A percentile compares a stretch with the other conserved stretches of the same genome.
phyloP scores from a whole-genome alignment of 352 stramenopile genomes.

The Phytophthora idaei region DNA sequence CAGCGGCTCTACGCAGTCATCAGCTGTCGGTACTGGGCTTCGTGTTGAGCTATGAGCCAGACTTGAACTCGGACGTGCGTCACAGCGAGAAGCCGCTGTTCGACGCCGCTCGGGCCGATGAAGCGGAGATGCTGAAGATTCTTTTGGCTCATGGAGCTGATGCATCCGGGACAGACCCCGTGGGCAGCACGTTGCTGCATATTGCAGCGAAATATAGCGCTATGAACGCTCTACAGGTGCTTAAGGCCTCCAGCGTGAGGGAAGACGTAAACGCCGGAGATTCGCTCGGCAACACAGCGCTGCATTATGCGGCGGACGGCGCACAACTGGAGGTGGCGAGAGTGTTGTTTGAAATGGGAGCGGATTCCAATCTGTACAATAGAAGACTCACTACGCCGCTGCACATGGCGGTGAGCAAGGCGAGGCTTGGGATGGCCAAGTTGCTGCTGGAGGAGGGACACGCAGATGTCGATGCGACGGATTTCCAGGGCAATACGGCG shows the following conservation, averaged over 20 bases:
- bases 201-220: slow-evolving; percentile 42
- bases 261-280: slow-evolving; percentile 36
- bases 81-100: slow-evolving; percentile 42
- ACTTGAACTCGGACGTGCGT: slow-evolving; percentile 34
- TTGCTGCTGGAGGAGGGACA: slow-evolving; percentile 34
- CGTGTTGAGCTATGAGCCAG: slow-evolving; percentile 39
- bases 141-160: slow-evolving; percentile 35
- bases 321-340: slow-evolving; percentile 17
- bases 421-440: slow-evolving; percentile 25
- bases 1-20: slow-evolving; percentile 31
- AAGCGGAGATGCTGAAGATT: slow-evolving; percentile 34
- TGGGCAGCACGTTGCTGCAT: slow-evolving; percentile 39
- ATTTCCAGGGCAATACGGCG: slow-evolving; percentile 38
- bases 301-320: slow-evolving; percentile 41
- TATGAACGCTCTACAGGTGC: slow-evolving; percentile 20
- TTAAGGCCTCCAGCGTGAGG: slow-evolving; percentile 17
- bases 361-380: slow-evolving; percentile 34
- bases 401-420: slow-evolving; percentile 38
- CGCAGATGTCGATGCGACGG: slow-evolving; percentile 30
- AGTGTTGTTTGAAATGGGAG: slow-evolving; percentile 26
- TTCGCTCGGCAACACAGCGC: slow-evolving; percentile 37
- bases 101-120: slow-evolving; percentile 28
- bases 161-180: slow-evolving; percentile 17
- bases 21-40: slow-evolving; percentile 34
- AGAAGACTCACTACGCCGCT: slow-evolving; percentile 21